phyloP scores from a whole-genome alignment of 176 grass and related monocot genomes.

The Rhynchospora tenuis region DNA sequence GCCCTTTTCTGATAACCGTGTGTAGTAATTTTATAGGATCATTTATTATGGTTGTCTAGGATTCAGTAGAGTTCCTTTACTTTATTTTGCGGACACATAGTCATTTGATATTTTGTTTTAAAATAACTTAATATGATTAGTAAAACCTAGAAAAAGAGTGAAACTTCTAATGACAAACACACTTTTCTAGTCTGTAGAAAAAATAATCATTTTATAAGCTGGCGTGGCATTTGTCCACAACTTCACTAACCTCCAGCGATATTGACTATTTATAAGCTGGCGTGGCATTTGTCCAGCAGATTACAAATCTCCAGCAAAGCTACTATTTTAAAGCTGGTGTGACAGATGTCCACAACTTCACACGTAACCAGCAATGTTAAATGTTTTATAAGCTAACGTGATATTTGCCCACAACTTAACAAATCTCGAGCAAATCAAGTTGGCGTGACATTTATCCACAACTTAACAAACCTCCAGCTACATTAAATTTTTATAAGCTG shows the following conservation, averaged over 20 bases:
- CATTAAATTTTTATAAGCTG: no score
- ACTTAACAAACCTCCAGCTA: neutral
- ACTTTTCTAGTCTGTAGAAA: no score
- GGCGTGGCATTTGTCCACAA: neutral
- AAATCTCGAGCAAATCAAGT: neutral
- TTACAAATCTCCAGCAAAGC: neutral
- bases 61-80: no score
- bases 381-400: neutral
- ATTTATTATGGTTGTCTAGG: no score
- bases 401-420: neutral
- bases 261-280: neutral
- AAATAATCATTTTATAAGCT: neutral
- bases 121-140: no score
- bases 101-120: no score
- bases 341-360: neutral
- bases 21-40: no score
- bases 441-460: neutral
- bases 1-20: no score
- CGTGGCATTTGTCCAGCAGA: neutral
- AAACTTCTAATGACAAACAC: no score
- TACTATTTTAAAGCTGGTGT: neutral
- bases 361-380: neutral
- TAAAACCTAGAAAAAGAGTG: no score
- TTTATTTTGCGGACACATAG: no score
- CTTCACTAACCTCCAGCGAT: neutral